Evolutionary conservation across 768 basidiomycete species (phyloP).

Genomic region (Trichaptum fuscoviolaceum): DNA sequence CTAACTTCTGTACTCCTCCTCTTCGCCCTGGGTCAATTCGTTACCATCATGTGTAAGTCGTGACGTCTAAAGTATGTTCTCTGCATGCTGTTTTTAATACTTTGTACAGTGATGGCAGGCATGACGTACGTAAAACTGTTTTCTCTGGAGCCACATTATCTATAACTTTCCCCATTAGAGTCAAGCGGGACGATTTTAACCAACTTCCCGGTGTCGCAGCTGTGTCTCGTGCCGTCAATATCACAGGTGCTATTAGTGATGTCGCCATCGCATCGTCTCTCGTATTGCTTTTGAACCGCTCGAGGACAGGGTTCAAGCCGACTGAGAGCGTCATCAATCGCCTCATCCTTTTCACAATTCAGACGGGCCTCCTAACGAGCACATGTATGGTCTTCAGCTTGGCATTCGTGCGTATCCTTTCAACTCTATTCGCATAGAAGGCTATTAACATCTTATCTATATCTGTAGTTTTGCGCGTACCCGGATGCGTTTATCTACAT

Average conservation of each 20-base stretch:
- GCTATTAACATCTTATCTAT: not conserved
- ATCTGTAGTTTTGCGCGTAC: not conserved
- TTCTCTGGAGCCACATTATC: not conserved
- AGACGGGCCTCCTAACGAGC: conserved; percentile 6
- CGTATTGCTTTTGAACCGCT: not conserved
- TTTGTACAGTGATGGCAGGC: not conserved
- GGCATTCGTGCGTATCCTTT: not conserved
- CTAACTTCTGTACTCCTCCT: not conserved
- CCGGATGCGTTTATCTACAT: not conserved
- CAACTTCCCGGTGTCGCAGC: not conserved
- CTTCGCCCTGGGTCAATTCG: not conserved
- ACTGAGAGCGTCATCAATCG: conserved; percentile 6
- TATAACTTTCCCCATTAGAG: not conserved
- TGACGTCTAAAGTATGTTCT: not conserved
- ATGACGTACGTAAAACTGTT: not conserved
- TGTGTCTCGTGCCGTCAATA: conserved; percentile 4
- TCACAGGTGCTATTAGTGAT: not conserved
- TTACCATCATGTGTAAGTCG: not conserved
- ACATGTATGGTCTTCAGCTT: not conserved
- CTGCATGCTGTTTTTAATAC: not conserved
- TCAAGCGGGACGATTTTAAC: not conserved
- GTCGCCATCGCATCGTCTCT: conserved; percentile 2
- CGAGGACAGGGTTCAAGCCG: conserved; percentile 7
- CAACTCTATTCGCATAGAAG: not conserved
- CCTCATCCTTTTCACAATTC: conserved; percentile 8